A percentile compares a stretch with the other conserved stretches of the same genome.
phyloP scores from a whole-genome alignment of 306 rosid genomes.

The Potentilla sterilis region DNA sequence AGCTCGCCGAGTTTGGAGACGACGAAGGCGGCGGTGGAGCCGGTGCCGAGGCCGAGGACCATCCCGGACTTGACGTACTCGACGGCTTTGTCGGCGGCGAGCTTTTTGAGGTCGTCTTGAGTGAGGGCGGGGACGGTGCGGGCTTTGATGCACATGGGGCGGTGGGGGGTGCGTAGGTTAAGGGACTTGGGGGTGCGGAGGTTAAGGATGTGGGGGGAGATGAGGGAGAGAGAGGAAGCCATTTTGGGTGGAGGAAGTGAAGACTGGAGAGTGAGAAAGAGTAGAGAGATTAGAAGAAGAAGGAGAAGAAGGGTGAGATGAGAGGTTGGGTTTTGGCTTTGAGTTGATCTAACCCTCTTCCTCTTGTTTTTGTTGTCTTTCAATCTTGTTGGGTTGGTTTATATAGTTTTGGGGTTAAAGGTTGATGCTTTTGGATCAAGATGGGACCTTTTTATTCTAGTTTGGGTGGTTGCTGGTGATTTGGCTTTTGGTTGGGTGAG shows the following conservation, averaged over 20 bases:
- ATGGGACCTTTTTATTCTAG: slow-evolving; percentile 1
- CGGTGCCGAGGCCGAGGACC: slow-evolving; percentile 91
- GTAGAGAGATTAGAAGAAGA: background rate
- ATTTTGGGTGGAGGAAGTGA: slow-evolving; percentile 24
- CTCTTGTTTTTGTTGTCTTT: background rate
- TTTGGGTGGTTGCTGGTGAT: slow-evolving; percentile 5
- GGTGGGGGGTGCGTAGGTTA: slow-evolving; percentile 38
- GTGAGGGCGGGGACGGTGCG: slow-evolving; percentile 56
- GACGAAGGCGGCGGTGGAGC: slow-evolving; percentile 90
- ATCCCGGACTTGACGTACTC: slow-evolving; percentile 72
- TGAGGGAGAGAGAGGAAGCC: slow-evolving; percentile 65
- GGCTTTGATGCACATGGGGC: slow-evolving; percentile 42
- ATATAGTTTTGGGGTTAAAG: background rate
- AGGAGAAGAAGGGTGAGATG: background rate
- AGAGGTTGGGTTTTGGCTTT: no score
- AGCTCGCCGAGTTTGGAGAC: slow-evolving; percentile 74
- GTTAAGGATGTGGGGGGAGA: slow-evolving; percentile 44
- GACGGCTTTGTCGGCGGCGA: slow-evolving; percentile 88
- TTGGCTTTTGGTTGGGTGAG: background rate
- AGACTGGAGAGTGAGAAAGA: background rate
- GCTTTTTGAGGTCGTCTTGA: slow-evolving; percentile 76
- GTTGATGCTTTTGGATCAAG: background rate
- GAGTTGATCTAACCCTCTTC: background rate
- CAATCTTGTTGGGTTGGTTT: background rate
- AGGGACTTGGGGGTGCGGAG: slow-evolving; percentile 44